Base-by-base conservation (phyloP, 163 green algal genomes). In the Scenedesmus sp. region DNA sequence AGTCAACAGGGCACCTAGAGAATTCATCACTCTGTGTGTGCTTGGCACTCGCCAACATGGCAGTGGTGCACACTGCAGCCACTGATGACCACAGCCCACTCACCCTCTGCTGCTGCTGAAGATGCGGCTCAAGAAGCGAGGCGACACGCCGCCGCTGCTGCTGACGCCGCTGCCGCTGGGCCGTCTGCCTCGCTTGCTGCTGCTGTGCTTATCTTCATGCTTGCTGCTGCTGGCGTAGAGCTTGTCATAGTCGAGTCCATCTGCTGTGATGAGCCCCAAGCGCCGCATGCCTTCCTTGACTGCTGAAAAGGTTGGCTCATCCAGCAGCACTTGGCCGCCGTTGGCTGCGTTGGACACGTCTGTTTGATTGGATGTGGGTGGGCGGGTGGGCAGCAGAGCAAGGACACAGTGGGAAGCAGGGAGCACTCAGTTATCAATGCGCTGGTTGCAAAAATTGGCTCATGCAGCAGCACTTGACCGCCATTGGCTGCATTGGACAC, bases 281-380 rank as follows among this genome's bases (percentile, higher is more conserved):
- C 94, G 89, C 86, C 93, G 64, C 70, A 94, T 84, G 0, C 83
- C 67, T 15, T 93, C 74, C 84, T 95, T 96, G 20, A 96, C 89
- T 8, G 54, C 81, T 10, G 46, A 9, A 77, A 96, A 96, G 16
- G 94, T 96, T n/a, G 56, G 23, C 62, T 93, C 90, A 66, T 95
- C 92, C 59, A 96, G 85, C 55, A 96, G 73, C 70, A 95, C 91
- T 57, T 96, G 94, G 6, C 94, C 94, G 54, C 94, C 94, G 62
- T 90, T 92, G n/a, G 88, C 94, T 18, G 89, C 84, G 55, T 95
- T 94, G 2, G 77, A 91, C 9, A 96, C 92, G 16, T 93, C 94
- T n/a, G n/a, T n/a, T n/a, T n/a, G n/a, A n/a, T n/a, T n/a, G n/a
- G n/a, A n/a, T n/a, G n/a, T n/a, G n/a, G n/a, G n/a, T n/a, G n/a